Percentiles rank a stretch among this genome's conserved stretches.
phyloP scores from a whole-genome alignment of 1,139 yeast genomes.

The Waltiozyma sp. region DNA sequence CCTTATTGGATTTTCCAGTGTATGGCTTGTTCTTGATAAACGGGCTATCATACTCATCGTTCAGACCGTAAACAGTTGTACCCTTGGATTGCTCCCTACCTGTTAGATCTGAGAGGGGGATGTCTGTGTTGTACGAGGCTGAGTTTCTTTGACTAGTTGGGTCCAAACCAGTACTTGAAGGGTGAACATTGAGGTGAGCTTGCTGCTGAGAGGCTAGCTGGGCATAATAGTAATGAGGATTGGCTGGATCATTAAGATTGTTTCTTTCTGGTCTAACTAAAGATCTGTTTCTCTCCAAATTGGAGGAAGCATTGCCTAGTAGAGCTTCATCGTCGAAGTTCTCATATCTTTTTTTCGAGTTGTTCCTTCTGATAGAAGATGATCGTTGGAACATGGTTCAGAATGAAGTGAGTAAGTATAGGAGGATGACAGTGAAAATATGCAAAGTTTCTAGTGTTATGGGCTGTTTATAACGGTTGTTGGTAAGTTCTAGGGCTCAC shows the following conservation, averaged over 20 bases:
- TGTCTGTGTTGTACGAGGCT: conserved; percentile 4
- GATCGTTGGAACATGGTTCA: conserved; percentile 13
- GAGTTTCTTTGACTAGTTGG: conserved; percentile 28
- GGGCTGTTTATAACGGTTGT: too few species aligned
- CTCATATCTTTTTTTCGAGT: conserved; percentile 11
- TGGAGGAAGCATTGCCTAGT: conserved; percentile 7
- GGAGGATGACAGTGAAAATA: background rate
- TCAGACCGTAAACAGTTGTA: conserved; percentile 46
- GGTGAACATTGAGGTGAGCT: conserved; percentile 50
- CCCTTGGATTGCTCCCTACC: conserved; percentile 25
- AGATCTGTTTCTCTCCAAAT: conserved; percentile 42
- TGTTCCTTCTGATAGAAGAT: conserved; percentile 13
- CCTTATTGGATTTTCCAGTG: background rate
- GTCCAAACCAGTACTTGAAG: conserved; percentile 66
- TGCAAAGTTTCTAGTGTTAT: background rate
- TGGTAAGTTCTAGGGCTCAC: background rate
- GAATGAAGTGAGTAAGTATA: background rate
- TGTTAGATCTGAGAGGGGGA: conserved; percentile 13
- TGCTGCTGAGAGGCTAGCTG: conserved; percentile 67
- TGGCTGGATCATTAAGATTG: conserved; percentile 48
- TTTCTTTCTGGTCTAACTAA: conserved; percentile 75
- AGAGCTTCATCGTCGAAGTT: conserved; percentile 17
- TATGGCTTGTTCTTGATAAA: conserved; percentile 2
- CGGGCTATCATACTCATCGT: conserved; percentile 37
- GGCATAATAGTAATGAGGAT: conserved; percentile 74